These are phyloP conservation scores for Draba incana DNA, from an alignment of 345 rosid species.

Conservation along the genomic window DNA sequence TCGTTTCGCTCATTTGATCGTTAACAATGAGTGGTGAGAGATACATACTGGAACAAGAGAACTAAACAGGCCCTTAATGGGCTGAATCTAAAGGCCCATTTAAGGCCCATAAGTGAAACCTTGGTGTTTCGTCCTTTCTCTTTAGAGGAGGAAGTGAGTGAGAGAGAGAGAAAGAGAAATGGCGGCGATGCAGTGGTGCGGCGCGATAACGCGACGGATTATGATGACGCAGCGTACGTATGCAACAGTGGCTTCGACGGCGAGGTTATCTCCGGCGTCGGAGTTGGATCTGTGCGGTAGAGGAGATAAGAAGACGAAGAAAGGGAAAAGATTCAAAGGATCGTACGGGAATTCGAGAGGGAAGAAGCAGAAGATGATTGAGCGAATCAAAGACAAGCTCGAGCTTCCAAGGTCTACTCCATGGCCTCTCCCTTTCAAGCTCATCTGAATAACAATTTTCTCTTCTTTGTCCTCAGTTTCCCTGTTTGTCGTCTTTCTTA, in stretches of 20 bases:
- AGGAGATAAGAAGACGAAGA: constrained; percentile 93
- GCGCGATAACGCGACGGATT: constrained; percentile 58
- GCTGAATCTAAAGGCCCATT: constrained; percentile 26
- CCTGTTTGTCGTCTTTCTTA: not conserved
- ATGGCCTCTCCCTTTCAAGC: constrained; percentile 99
- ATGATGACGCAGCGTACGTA: constrained; percentile 48
- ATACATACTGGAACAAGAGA: not conserved
- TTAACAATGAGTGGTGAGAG: constrained; percentile 33
- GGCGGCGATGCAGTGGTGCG: constrained; percentile 70
- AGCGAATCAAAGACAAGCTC: constrained; percentile 83
- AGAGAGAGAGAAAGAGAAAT: constrained; percentile 26
- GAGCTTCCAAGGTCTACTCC: constrained; percentile 99
- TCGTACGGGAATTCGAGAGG: constrained; percentile 87
- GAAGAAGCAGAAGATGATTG: constrained; percentile 89
- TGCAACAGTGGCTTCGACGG: not conserved
- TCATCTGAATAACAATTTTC: constrained; percentile 50
- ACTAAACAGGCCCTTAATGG: constrained; percentile 18
- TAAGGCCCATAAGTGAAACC: not conserved
- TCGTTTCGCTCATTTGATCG: constrained; percentile 30
- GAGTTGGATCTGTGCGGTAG: constrained; percentile 69
- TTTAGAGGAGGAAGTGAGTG: not conserved
- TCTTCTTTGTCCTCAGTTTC: not conserved
- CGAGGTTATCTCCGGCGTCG: constrained; percentile 30
- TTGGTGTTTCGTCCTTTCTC: not conserved
- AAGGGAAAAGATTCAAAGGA: constrained; percentile 89